Evolutionary conservation across 371 early-diverging fungal genomes (phyloP), one percentile per base, ranked within the genome.

Genomic region (Mucor indicus): DNA sequence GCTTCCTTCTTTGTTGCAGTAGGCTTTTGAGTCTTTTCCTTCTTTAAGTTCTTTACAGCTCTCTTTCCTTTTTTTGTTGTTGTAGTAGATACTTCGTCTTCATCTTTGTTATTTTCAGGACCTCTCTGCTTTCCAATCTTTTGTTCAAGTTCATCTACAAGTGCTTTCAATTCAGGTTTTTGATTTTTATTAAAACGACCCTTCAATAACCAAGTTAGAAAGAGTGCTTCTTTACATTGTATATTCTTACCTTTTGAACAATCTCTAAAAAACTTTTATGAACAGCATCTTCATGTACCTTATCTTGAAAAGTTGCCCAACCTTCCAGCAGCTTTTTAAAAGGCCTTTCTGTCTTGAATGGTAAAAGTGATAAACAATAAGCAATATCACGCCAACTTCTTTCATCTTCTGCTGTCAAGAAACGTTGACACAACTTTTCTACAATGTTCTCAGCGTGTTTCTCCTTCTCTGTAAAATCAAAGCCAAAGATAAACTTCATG

Each of bases 351-450:
- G 82, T 78, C 54, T 84, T 88, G 72, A 85, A 94, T 0, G 91
- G 87, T 39, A 98, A 59, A 44, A 93, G 67, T 2, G 92, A 86
- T 33, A 98, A 64, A 70, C 96, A 96, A 65, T 78, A 95, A 1
- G 91, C 85, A 59, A 96, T 90, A 59, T 97, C 95, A 11, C 92
- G 83, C 91, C 93, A 95, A 47, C 87, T 87, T 8, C 96, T 77
- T 12, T 73, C 65, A 20, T 86, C 82, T 8, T 54, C 43, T 3
- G 85, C 79, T 33, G 85, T 85, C 53, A 84, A 75, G 72, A 96
- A 96, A 17, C 98, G 85, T 51, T 86, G 81, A 65, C 96, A 96
- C 17, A 98, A 78, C 67, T 98, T 97, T 44, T 97, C 97, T 1
- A 92, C 86, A 41, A 97, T 84, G 51, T 86, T 91, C 55, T 97